A percentile compares a stretch with the other conserved stretches of the same genome.
These are phyloP conservation scores for Helichrysum umbraculigerum DNA, from an alignment of 129 eudicot species.

Conservation along the genomic window DNA sequence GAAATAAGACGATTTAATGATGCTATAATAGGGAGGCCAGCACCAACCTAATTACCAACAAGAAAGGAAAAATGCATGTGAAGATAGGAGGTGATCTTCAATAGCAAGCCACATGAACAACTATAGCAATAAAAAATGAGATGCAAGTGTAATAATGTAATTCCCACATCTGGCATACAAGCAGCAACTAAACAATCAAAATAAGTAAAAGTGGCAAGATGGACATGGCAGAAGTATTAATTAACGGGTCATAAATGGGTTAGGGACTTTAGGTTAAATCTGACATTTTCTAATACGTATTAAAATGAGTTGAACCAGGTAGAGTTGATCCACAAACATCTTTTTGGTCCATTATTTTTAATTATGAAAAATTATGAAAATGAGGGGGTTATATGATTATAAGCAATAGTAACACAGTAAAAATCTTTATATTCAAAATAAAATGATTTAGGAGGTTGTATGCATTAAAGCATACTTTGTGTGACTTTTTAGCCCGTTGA, in stretches of 20 bases:
- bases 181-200: background rate
- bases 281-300: background rate
- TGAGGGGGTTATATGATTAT: slow-evolving; percentile 1
- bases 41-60: slow-evolving; percentile 76
- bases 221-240: background rate
- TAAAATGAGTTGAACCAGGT: background rate
- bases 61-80: slow-evolving; percentile 9
- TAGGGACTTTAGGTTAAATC: background rate
- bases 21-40: slow-evolving; percentile 91
- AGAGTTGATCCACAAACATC: background rate
- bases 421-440: background rate
- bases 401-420: background rate
- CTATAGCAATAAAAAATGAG: background rate
- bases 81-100: background rate
- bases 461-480: background rate
- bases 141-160: background rate
- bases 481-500: background rate
- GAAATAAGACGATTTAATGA: slow-evolving; percentile 79
- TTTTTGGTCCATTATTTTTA: background rate
- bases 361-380: too few species aligned
- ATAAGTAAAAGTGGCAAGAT: background rate
- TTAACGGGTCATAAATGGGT: background rate
- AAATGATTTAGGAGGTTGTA: slow-evolving; percentile 11
- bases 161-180: background rate
- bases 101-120: too few species aligned